phyloP scores from a whole-genome alignment of 805 yeast genomes.

The Saturnispora hagleri region DNA sequence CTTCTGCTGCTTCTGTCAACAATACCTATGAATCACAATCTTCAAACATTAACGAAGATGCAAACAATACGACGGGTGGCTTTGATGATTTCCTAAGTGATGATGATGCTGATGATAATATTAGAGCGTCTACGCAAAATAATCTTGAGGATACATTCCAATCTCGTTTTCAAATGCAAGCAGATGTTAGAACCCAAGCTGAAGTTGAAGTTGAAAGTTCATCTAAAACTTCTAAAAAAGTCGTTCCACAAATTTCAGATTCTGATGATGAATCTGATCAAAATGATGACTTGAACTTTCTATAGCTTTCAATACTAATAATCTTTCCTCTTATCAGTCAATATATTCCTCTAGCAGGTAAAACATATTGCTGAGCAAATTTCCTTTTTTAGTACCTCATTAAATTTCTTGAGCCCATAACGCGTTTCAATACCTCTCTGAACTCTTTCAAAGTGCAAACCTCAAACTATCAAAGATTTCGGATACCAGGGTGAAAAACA shows the following conservation, averaged over 20 bases:
- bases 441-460: neutral
- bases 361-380: neutral
- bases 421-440: neutral
- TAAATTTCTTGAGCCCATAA: neutral
- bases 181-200: neutral
- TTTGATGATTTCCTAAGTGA: neutral
- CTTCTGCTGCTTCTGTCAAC: neutral
- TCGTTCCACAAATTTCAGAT: neutral
- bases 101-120: neutral
- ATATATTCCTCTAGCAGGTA: neutral
- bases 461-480: neutral
- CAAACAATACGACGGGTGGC: constrained; percentile 6
- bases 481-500: neutral
- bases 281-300: neutral
- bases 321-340: neutral
- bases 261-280: neutral
- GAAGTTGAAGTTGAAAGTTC: neutral
- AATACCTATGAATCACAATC: neutral
- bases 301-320: neutral
- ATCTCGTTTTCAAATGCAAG: neutral
- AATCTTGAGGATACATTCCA: neutral
- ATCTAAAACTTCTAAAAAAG: neutral
- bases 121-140: neutral
- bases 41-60: neutral
- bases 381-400: neutral